Evolutionary conservation across 345 rosid genomes (phyloP), one percentile per base, ranked within the genome.

Genomic region (Bretschneidera sinensis): DNA sequence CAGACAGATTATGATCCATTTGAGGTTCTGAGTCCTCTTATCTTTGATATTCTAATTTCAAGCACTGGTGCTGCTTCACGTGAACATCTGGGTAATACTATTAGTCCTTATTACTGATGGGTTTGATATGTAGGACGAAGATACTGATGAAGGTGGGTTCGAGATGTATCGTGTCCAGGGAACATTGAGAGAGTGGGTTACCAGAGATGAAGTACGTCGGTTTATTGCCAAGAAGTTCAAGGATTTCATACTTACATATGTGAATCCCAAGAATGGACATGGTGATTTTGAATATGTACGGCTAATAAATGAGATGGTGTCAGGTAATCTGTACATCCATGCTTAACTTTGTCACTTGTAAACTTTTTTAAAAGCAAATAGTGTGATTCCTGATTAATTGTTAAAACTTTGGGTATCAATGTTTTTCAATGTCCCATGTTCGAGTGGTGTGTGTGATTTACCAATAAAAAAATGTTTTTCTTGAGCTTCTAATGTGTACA

Each of bases 121-220:
- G 55, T 57, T 49, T 16, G 5, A 9, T 20, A 17, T 63, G 62
- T 55, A 90, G 97, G 97, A 82, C 55, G 91, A 83, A 1, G 86
- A 87, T 55, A 92, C 84, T 0, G 96, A 88, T 59, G 97, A 86
- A 39, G 83, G 79, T 0, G 97, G 88, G 76, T 86, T 81, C 74
- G 96, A 88, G 78, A 88, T 90, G 97, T 94, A 94, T 71, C 74
- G 87, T 0, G 92, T 94, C 23, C 97, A 94, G 64, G 97, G 99
- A 70, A 86, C 91, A 13, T 43, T 94, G 54, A 82, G 99, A 66
- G 96, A 94, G 74, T 94, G 99, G 99, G 99, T 94, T 63, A 88
- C 91, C 18, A 80, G 97, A 72, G 97, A 90, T 65, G 99, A 94
- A 85, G 95, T 90, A 21, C 87, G 96, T 0, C 95, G 97, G 22